Evolutionary conservation across 2,329 filamentous ascomycete genomes (phyloP), one percentile per base, ranked within the genome.

Genomic region (Colletotrichum sp.): DNA sequence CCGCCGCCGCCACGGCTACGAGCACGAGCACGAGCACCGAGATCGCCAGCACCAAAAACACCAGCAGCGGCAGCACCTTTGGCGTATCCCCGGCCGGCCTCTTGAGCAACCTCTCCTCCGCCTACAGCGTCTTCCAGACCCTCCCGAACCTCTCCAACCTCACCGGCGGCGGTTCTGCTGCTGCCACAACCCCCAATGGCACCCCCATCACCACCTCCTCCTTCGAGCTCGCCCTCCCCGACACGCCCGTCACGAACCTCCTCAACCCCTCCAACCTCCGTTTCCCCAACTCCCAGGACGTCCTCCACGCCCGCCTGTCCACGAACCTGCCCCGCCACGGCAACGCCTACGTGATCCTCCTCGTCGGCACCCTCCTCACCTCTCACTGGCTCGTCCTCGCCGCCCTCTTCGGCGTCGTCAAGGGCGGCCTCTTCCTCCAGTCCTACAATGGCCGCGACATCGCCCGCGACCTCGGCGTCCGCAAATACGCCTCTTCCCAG

Each of bases 221-320:
- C 21, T 67, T 66, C 57, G 69, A 71, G 34, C 57, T 74, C 47
- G 31, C 62, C 27, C 47, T 74, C 38, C 72, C 72, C 38, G 57
- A 74, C 72, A 74, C 68, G 12, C 72, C 69, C 43, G 72, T 72
- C 16, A 72, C 72, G 43, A 74, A 71, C 57, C 72, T 74, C 57
- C 69, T 74, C 62, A 74, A 71, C 63, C 72, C 72, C 36, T 66
- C 66, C 38, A 66, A 72, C 63, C 69, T 74, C 55, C 55, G 27
- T 24, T 33, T 70, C 27, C 72, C 72, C 13, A 6, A 63, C 27
- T 71, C 68, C n/a, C 72, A 74, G 36, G 63, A 57, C 55, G 62
- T 74, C 34, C 69, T 74, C 62, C 72, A 74, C 21, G 21, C 47
- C 55, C 72, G 72, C 36, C 69, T 74, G 27, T 43, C 68, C 27